A percentile compares a stretch with the other conserved stretches of the same genome.
phyloP scores from a whole-genome alignment of 192 early-diverging fungal species.

The Geosiphon pyriformis region DNA sequence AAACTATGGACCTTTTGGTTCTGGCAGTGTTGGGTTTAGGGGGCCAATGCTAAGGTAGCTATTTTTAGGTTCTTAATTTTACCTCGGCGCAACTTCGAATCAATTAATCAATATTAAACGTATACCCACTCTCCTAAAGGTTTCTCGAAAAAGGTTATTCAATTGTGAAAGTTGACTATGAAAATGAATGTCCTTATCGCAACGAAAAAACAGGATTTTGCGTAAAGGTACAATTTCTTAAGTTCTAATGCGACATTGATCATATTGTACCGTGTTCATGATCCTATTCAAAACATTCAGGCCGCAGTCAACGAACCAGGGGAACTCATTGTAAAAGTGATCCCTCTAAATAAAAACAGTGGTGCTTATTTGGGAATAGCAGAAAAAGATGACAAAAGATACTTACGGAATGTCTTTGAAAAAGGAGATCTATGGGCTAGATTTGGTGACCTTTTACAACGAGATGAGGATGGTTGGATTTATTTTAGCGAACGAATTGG shows the following conservation, averaged over 20 bases:
- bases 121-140: slow-evolving; percentile 10
- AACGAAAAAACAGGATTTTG: slow-evolving; percentile 47
- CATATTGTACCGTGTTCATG: not conserved
- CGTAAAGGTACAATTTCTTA: slow-evolving; percentile 10
- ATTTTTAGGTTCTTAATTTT: too few species aligned
- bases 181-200: slow-evolving; percentile 49
- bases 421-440: slow-evolving; percentile 57
- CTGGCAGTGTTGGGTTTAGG: slow-evolving; percentile 58
- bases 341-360: slow-evolving; percentile 31
- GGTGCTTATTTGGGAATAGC: slow-evolving; percentile 48
- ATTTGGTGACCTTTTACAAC: slow-evolving; percentile 56
- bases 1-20: slow-evolving; percentile 41
- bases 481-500: slow-evolving; percentile 67
- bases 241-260: not conserved
- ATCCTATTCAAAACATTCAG: not conserved
- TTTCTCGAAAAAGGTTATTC: slow-evolving; percentile 24
- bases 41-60: slow-evolving; percentile 37
- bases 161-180: slow-evolving; percentile 54
- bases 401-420: slow-evolving; percentile 46
- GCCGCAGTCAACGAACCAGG: slow-evolving; percentile 45
- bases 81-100: not conserved
- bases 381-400: slow-evolving; percentile 44
- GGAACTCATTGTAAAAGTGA: slow-evolving; percentile 38
- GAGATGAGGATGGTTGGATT: slow-evolving; percentile 45
- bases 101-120: slow-evolving; percentile 7